A percentile compares a stretch with the other conserved stretches of the same genome.
Conservation (phyloP, 2,329 filamentous ascomycete species). For the Fusarium fracticaudum region DNA sequence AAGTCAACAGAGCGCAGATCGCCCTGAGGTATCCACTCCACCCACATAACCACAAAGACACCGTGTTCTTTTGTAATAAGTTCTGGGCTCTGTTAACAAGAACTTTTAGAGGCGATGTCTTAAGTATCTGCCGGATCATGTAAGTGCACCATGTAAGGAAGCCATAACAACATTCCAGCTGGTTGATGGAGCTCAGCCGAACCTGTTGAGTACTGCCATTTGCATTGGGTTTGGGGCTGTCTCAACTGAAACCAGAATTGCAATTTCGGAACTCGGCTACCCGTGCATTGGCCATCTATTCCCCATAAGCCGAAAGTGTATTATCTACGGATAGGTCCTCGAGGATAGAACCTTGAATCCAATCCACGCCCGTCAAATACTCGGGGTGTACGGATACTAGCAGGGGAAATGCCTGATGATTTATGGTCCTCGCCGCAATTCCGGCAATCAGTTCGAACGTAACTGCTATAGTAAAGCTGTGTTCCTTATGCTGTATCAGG, state of each 20-base stretch:
- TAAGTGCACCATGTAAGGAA: neutral
- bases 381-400: neutral
- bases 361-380: neutral
- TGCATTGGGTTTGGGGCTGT: neutral
- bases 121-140: neutral
- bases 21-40: rapidly evolving
- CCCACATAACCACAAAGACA: neutral
- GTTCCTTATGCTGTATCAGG: rapidly evolving
- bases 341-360: neutral
- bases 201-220: rapidly evolving
- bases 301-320: neutral
- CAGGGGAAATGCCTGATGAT: rapidly evolving
- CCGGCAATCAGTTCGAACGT: too few species aligned
- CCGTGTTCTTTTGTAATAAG: too few species aligned
- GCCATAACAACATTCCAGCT: neutral
- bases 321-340: neutral
- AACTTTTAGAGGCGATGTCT: rapidly evolving
- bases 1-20: rapidly evolving
- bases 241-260: neutral
- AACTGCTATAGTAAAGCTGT: too few species aligned
- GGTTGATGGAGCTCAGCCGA: rapidly evolving
- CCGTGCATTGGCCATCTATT: rapidly evolving
- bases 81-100: rapidly evolving
- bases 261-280: neutral
- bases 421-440: rapidly evolving